Conservation (phyloP, 768 basidiomycete genomes). For the Lyophyllum shimeji region DNA sequence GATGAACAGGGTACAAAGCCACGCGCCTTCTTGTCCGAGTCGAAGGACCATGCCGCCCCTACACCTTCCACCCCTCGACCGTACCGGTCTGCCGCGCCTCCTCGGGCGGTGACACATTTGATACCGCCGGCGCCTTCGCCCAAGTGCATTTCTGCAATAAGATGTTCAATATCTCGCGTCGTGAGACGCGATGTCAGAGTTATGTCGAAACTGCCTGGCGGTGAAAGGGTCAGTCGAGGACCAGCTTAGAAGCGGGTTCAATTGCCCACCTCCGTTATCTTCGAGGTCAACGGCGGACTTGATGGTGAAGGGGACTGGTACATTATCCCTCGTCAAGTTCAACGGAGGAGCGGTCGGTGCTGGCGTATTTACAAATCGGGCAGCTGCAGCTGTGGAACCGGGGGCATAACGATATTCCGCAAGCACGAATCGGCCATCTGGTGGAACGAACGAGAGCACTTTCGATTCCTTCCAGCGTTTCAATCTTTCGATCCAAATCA, state of each 20-base stretch:
- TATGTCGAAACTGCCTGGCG: conserved; percentile 57
- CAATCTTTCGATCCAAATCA: conserved; percentile 44
- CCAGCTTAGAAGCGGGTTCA: background rate
- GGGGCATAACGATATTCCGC: conserved; percentile 77
- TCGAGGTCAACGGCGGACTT: conserved; percentile 48
- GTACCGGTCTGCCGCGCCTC: conserved; percentile 32
- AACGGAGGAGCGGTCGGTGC: conserved; percentile 18
- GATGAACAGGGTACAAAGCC: background rate
- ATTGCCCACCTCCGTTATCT: conserved; percentile 38
- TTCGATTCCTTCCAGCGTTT: conserved; percentile 79
- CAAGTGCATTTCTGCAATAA: conserved; percentile 70
- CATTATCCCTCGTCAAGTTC: conserved; percentile 35
- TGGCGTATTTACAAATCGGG: conserved; percentile 19
- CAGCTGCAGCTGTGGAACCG: conserved; percentile 31
- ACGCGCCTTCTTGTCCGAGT: conserved; percentile 61
- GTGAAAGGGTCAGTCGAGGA: conserved; percentile 1
- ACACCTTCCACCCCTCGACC: conserved; percentile 21
- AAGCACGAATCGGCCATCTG: conserved; percentile 85
- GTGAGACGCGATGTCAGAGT: conserved; percentile 63
- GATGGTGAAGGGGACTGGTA: conserved; percentile 52
- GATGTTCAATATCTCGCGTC: conserved; percentile 66
- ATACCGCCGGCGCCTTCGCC: conserved; percentile 74
- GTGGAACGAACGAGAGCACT: conserved; percentile 86
- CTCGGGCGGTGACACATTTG: conserved; percentile 67
- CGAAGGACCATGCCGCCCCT: conserved; percentile 78